Percentiles rank a stretch among this genome's conserved stretches.
Evolutionary conservation across 1,284 basidiomycete species (phyloP).

Genomic region (Pseudozyma pruni): DNA sequence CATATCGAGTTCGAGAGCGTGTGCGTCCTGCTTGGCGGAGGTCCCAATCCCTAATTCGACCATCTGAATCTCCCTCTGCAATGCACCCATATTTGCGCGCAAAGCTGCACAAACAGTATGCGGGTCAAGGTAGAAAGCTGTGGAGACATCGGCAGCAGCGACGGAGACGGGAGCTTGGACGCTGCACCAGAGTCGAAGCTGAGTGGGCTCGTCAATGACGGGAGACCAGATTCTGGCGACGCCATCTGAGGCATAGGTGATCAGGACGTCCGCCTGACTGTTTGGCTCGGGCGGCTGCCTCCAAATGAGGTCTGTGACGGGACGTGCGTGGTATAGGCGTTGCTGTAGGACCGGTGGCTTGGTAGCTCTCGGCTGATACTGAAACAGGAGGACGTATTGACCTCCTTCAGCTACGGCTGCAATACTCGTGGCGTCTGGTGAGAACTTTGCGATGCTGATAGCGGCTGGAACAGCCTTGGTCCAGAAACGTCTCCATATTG

Average conservation of each 20-base stretch:
- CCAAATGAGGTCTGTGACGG: conserved; percentile 27
- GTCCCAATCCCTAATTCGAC: conserved; percentile 36
- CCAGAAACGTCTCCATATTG: conserved; percentile 49
- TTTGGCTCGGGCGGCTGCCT: conserved; percentile 36
- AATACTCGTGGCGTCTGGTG: conserved; percentile 39
- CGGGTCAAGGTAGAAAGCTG: conserved; percentile 46
- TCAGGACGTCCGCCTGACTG: conserved; percentile 48
- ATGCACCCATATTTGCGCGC: conserved; percentile 36
- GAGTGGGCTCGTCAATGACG: conserved; percentile 56
- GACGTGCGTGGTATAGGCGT: conserved; percentile 42
- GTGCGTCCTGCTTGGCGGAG: conserved; percentile 15
- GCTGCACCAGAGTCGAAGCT: conserved; percentile 51
- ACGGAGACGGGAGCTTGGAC: conserved; percentile 17
- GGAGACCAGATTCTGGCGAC: conserved; percentile 52
- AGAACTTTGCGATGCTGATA: conserved; percentile 36
- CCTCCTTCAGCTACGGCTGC: conserved; percentile 43
- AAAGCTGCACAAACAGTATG: conserved; percentile 26
- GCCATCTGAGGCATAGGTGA: conserved; percentile 47
- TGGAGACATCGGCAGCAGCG: neutral
- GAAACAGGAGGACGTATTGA: conserved; percentile 40
- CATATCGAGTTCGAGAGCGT: conserved; percentile 28
- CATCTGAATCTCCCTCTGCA: conserved; percentile 56
- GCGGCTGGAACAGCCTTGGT: conserved; percentile 25
- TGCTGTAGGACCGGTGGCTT: conserved; percentile 26
- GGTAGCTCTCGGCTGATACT: conserved; percentile 28